Evolutionary conservation across 2,329 filamentous ascomycete species (phyloP).

Genomic region (Orbilia brochopaga): DNA sequence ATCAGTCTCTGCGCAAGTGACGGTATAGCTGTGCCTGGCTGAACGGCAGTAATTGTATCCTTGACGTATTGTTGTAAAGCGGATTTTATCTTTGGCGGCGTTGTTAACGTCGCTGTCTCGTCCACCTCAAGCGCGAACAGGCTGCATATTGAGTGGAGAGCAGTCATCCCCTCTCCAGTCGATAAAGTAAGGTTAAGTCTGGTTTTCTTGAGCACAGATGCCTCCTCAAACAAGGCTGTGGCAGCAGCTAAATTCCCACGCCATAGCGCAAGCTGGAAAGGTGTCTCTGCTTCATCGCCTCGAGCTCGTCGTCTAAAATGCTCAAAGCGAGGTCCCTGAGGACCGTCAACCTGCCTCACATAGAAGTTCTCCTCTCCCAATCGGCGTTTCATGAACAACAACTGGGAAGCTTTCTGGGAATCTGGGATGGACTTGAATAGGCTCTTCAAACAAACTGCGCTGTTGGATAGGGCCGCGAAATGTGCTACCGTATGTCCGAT

Average conservation of each 20-base stretch:
- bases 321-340: too few relatives aligned
- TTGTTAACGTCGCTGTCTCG: background rate
- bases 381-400: background rate
- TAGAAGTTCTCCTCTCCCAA: too few relatives aligned
- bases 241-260: conserved; percentile 18
- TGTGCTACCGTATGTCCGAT: background rate
- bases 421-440: background rate
- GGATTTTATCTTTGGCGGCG: background rate
- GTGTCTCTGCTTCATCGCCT: background rate
- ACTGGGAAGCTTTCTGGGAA: background rate
- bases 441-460: background rate
- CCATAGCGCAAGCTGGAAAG: conserved; percentile 11
- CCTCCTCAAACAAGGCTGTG: background rate
- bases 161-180: background rate
- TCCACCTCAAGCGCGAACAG: background rate
- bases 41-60: background rate
- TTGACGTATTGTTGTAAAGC: conserved; percentile 2
- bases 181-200: background rate
- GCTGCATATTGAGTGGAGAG: conserved; percentile 12
- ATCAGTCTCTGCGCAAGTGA: background rate
- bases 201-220: background rate
- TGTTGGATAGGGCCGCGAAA: conserved; percentile 9
- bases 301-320: too few relatives aligned
- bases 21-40: background rate
- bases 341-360: too few relatives aligned